phyloP scores from a whole-genome alignment of 495 filamentous ascomycete genomes.

The Aspergillus bridgeri region DNA sequence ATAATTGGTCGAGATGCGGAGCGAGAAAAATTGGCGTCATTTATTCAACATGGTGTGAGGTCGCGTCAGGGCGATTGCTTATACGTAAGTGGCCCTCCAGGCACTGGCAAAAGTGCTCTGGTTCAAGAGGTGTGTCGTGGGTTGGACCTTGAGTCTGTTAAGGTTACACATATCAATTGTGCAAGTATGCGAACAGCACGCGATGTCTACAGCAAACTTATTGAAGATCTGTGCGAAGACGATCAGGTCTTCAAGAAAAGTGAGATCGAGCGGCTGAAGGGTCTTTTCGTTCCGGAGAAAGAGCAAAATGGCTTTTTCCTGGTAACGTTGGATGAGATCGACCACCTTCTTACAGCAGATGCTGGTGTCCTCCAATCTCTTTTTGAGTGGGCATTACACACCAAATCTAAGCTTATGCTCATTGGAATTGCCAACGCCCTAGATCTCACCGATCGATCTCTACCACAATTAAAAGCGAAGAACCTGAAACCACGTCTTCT shows the following conservation, averaged over 20 bases:
- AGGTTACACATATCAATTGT: constrained; percentile 84
- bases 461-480: constrained; percentile 88
- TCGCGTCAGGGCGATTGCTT: constrained; percentile 72
- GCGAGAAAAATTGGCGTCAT: constrained; percentile 61
- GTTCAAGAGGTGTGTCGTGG: constrained; percentile 72
- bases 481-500: constrained; percentile 86
- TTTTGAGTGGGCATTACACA: constrained; percentile 88
- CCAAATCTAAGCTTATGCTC: constrained; percentile 71
- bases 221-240: constrained; percentile 60
- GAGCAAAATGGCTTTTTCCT: constrained; percentile 57
- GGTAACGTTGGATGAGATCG: constrained; percentile 89
- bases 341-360: constrained; percentile 85
- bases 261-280: constrained; percentile 55
- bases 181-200: constrained; percentile 85
- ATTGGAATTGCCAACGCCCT: constrained; percentile 96
- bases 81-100: constrained; percentile 93
- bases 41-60: constrained; percentile 62
- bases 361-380: constrained; percentile 81
- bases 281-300: constrained; percentile 60
- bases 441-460: constrained; percentile 90
- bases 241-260: constrained; percentile 55
- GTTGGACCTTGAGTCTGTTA: constrained; percentile 48
- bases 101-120: constrained; percentile 94
- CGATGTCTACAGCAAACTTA: constrained; percentile 74
- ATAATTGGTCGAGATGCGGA: constrained; percentile 84